Conservation (phyloP, 2,329 filamentous ascomycete genomes). For the Penicillium vulpinum region DNA sequence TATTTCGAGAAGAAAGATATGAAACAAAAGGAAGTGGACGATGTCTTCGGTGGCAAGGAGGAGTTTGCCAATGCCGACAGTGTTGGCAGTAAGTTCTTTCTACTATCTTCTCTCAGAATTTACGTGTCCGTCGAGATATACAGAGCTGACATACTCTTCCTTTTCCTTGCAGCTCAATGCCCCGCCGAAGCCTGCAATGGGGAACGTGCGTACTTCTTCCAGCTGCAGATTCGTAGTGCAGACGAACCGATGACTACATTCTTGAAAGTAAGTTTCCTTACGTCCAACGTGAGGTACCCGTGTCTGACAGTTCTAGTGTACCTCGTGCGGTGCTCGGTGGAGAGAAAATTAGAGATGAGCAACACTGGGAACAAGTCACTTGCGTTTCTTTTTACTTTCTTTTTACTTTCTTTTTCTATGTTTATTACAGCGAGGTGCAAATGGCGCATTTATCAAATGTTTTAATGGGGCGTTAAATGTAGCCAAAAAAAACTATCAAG, state of each 20-base stretch:
- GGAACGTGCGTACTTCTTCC: conserved; percentile 86
- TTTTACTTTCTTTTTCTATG: conserved; percentile 11
- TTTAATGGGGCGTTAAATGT: background rate
- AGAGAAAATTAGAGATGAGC: conserved; percentile 46
- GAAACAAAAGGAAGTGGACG: conserved; percentile 83
- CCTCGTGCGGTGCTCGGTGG: conserved; percentile 48
- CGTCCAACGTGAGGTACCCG: conserved; percentile 15
- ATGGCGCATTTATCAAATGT: conserved; percentile 3
- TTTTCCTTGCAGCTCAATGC: conserved; percentile 66
- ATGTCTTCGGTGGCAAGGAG: conserved; percentile 82
- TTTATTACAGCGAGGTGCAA: conserved; percentile 9
- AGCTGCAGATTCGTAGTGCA: conserved; percentile 95
- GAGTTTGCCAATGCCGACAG: conserved; percentile 92
- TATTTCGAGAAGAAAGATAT: conserved; percentile 80
- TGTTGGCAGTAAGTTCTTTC: conserved; percentile 55
- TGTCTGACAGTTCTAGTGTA: conserved; percentile 42
- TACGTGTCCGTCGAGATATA: background rate
- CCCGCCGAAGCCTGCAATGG: conserved; percentile 77
- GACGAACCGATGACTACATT: conserved; percentile 99
- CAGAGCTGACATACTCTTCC: background rate
- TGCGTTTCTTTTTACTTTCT: conserved; percentile 5
- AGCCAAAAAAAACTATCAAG: background rate
- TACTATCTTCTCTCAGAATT: background rate
- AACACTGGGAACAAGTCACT: background rate
- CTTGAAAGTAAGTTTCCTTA: conserved; percentile 65